Percentiles rank a stretch among this genome's conserved stretches.
Conservation (phyloP, 2,329 filamentous ascomycete species). For the Sporothrix brasiliensis region DNA sequence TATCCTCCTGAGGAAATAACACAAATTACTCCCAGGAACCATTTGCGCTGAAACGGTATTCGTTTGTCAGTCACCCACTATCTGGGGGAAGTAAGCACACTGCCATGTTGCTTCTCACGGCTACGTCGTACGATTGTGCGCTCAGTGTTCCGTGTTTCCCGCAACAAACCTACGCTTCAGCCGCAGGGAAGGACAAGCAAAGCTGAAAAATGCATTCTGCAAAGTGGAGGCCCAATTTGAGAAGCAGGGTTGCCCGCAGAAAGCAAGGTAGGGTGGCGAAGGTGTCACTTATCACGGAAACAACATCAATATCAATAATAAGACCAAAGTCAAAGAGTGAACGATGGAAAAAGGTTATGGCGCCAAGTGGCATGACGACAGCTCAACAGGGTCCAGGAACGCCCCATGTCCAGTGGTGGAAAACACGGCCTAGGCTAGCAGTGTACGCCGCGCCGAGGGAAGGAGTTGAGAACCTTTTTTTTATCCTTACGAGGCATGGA, state of each 20-base stretch:
- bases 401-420: not conserved
- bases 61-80: not conserved
- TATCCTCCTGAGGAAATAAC: conserved; percentile 16
- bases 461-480: not conserved
- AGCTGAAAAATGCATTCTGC: conserved; percentile 21
- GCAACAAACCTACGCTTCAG: not conserved
- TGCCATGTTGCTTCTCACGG: not conserved
- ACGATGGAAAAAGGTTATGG: not conserved
- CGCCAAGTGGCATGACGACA: conserved; percentile 27
- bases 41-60: not conserved
- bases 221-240: conserved; percentile 1
- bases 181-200: conserved; percentile 17
- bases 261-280: conserved; percentile 19
- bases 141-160: not conserved
- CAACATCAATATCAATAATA: not conserved
- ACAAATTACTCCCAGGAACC: not conserved
- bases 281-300: not conserved
- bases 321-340: not conserved
- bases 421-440: not conserved
- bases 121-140: not conserved
- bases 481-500: not conserved
- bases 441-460: not conserved
- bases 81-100: not conserved
- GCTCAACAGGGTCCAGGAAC: conserved; percentile 12
- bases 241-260: not conserved